Evolutionary conservation across 805 yeast species (phyloP).

Genomic region (Yamadazyma olivae): DNA sequence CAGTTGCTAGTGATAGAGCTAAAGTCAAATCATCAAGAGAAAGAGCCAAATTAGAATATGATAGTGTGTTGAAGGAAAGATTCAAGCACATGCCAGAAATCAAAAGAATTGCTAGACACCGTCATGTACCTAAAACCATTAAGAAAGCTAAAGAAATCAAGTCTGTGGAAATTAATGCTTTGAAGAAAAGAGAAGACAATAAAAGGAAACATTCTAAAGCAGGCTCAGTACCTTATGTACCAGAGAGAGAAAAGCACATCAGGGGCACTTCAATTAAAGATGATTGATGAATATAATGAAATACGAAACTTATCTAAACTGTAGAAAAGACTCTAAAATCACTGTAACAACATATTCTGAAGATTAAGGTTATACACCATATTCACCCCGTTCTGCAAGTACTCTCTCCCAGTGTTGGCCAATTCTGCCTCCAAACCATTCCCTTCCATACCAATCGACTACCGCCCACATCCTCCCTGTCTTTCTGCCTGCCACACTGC

Average conservation of each 20-base stretch:
- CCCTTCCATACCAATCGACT: no score
- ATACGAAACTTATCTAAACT: no score
- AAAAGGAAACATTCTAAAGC: slow-evolving; percentile 74
- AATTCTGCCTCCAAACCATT: no score
- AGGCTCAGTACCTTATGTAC: slow-evolving; percentile 52
- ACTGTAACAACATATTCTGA: no score
- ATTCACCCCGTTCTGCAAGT: no score
- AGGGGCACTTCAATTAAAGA: slow-evolving; percentile 73
- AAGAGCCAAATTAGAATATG: slow-evolving; percentile 83
- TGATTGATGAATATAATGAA: slow-evolving; percentile 3
- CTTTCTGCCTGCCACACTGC: no score
- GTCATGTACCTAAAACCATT: slow-evolving; percentile 84
- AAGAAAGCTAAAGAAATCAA: slow-evolving; percentile 90
- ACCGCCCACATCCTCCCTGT: no score
- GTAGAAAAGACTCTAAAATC: no score
- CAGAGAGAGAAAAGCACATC: slow-evolving; percentile 86
- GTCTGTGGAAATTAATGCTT: slow-evolving; percentile 63
- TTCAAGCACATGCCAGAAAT: slow-evolving; percentile 97
- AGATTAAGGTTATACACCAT: no score
- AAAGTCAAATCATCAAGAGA: slow-evolving; percentile 77
- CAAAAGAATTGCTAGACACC: slow-evolving; percentile 81
- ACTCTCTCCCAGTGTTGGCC: no score
- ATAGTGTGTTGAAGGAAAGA: slow-evolving; percentile 85
- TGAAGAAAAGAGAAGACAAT: slow-evolving; percentile 81
- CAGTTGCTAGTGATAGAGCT: slow-evolving; percentile 80